Base-by-base conservation (phyloP, 2,329 filamentous ascomycete species). In the Sarocladiaceae sp. region DNA sequence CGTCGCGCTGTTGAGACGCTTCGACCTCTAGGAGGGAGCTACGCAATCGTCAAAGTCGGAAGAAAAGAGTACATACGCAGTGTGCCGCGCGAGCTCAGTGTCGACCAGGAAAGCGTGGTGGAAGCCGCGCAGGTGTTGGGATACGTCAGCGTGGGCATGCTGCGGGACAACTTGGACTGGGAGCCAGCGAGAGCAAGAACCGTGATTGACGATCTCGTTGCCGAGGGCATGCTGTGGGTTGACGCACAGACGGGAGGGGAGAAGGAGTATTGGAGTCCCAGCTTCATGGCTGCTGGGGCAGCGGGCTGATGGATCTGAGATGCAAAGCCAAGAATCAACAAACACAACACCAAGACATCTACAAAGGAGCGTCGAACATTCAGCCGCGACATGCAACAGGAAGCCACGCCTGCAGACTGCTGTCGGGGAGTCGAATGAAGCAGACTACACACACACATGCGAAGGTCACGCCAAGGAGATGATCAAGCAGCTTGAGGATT, bases 71-170 rank as follows among this genome's bases (percentile, higher is more conserved):
- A 95, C 65, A 91, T 98, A 45, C 80, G 93, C 21, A 95, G 88
- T 3, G 83, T 98, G 32, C 93, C 93, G 1, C 93, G 94, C 62
- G 93, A 98, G 66, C 75, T 98, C 50, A 96, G 95, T 61, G 90
- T 81, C 12, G 93, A 98, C 61, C 93, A 98, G 69, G 87, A 86
- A 41, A 87, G 84, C 2, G 91, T 95, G 11, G 76, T 98, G 6
- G 93, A 97, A 69, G 90, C 86, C 1, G 88, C 88, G 6, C 88
- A 96, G 63, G 73, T 96, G 9, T 70, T 96, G 9, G 91, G 93
- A 1, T 95, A 88, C 58, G 86, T 97, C 43, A 95, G 84, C 47
- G 79, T 95, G 13, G 85, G 85, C 1, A 94, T 97, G 85, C 67
- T 98, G 45, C 83, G 85, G 65, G 68, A 85, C 42, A 98, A 98